Conservation (phyloP, 805 yeast species). For the Suhomyces xylopsoci region DNA sequence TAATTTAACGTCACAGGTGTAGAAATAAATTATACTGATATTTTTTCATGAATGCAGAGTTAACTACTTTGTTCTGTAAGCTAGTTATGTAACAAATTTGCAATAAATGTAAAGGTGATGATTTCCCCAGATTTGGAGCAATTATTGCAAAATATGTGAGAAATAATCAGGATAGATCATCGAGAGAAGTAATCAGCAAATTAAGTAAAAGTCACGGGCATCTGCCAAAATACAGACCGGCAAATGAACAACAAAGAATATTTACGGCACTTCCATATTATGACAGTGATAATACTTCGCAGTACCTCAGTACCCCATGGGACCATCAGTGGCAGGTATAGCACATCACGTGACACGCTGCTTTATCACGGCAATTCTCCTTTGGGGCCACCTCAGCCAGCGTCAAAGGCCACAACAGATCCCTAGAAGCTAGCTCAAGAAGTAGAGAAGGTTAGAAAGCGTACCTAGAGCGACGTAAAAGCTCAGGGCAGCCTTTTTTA, state of each 20-base stretch:
- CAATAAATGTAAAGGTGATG: too few relatives aligned
- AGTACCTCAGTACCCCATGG: not conserved
- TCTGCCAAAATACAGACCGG: not conserved
- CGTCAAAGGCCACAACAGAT: not conserved
- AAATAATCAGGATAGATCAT: not conserved
- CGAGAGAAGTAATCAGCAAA: not conserved
- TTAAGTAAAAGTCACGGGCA: not conserved
- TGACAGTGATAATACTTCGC: not conserved
- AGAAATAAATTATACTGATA: not conserved
- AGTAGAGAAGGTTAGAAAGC: not conserved
- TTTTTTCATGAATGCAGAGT: not conserved
- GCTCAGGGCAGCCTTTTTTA: not conserved
- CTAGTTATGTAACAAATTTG: too few relatives aligned
- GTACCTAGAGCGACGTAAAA: not conserved
- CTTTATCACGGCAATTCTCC: not conserved
- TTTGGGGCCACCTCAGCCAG: not conserved
- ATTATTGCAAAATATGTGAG: not conserved
- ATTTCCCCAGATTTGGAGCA: not conserved
- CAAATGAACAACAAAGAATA: not conserved
- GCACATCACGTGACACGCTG: not conserved
- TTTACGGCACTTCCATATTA: not conserved
- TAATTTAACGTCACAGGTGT: not conserved
- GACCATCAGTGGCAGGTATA: not conserved
- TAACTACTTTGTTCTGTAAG: too few relatives aligned
- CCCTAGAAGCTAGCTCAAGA: not conserved